Evolutionary conservation across 495 filamentous ascomycete species (phyloP).

Genomic region (Astrothelium subdiscretum): DNA sequence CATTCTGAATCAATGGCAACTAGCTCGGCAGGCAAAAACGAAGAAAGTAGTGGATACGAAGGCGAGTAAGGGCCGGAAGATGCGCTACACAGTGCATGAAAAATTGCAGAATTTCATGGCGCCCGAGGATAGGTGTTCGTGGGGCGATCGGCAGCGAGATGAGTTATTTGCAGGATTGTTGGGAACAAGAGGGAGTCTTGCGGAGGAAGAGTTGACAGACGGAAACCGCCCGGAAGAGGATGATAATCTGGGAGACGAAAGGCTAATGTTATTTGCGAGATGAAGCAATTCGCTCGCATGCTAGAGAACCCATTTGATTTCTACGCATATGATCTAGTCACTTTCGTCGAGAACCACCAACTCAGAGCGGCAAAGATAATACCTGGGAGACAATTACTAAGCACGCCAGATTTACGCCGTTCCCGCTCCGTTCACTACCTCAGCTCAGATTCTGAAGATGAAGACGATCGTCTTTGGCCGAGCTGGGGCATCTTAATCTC

Average conservation of each 20-base stretch:
- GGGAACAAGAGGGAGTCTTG: constrained; percentile 62
- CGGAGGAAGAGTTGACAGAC: constrained; percentile 52
- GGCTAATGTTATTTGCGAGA: constrained; percentile 62
- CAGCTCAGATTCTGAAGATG: neutral
- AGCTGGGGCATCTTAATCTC: neutral
- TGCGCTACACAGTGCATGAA: constrained; percentile 88
- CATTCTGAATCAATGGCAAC: constrained; percentile 37
- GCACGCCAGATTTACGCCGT: neutral
- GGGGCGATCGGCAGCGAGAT: constrained; percentile 68
- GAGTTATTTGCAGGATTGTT: constrained; percentile 84
- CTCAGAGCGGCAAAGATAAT: neutral
- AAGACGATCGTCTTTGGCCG: neutral
- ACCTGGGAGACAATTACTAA: neutral
- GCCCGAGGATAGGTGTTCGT: constrained; percentile 64
- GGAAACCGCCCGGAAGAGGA: constrained; percentile 39
- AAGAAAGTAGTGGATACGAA: constrained; percentile 80
- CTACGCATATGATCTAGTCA: too few relatives aligned
- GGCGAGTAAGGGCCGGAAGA: constrained; percentile 88
- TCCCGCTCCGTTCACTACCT: neutral
- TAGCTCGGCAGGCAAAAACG: constrained; percentile 60
- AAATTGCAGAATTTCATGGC: constrained; percentile 98
- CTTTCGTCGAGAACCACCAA: too few relatives aligned
- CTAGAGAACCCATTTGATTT: too few relatives aligned
- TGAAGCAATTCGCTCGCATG: constrained; percentile 1
- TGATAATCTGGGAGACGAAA: constrained; percentile 44